Evolutionary conservation across 2,329 filamentous ascomycete genomes (phyloP), one percentile per base, ranked within the genome.

Genomic region (Epichloe hybrida): DNA sequence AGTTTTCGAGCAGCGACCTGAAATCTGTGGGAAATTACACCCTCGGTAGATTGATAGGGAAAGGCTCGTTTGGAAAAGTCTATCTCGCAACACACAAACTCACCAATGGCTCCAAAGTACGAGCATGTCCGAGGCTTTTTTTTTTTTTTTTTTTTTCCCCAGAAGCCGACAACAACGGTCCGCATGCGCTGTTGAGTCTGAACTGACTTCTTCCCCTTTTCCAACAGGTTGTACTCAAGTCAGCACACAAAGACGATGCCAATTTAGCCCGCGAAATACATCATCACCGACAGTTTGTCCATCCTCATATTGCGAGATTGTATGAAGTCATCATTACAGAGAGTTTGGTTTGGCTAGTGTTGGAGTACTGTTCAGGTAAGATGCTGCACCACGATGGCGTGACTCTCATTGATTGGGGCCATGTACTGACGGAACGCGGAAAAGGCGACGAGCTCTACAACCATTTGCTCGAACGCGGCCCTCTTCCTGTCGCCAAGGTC

Each of bases 251-350:
- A 67, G 85, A 90, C 64, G 93, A 98, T 67, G 81, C 88, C 50
- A 98, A 98, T 65, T 83, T 98, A 46, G 91, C 91, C 15, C 86
- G 93, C 59, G 93, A 98, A 67, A 98, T 98, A 60, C 93, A 98
- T 67, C 93, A 98, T 66, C 93, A 98, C 66, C 86, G 93, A 58
- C 93, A 98, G 68, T 96, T 98, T 68, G 79, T 95, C 57, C 93
- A 98, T 64, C 93, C 93, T 21, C 93, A 98, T 69, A 98, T 98
- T 61, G 90, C 93, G 44, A 81, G 93, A 48, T 74, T 98, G 21
- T 97, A 98, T 73, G 93, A 98, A 72, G 91, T 98, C 53, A 95
- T 98, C 60, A 90, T 98, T 55, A 98, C 93, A 2, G 93, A 98
- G 69, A 83, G 74, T 47, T 69, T 97, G 66, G 94, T 98, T 49